Conservation (phyloP, 1,284 basidiomycete species). For the Leucoagaricus sp. region DNA sequence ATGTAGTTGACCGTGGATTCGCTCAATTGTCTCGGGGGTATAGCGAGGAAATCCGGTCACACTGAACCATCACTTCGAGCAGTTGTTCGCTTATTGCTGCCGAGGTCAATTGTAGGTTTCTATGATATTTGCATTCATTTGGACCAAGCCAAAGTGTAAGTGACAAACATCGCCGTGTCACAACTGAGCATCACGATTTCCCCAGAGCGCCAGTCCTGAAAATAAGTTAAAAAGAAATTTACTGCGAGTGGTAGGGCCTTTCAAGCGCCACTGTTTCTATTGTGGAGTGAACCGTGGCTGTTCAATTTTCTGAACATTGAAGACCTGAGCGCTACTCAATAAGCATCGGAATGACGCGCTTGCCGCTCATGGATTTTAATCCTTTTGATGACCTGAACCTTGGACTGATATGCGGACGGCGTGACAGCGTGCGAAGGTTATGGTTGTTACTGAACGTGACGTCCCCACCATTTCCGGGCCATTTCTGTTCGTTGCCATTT, state of each 20-base stretch:
- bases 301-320: background rate
- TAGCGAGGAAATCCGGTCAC: background rate
- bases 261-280: constrained; percentile 2
- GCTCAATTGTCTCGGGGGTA: constrained; percentile 4
- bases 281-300: constrained; percentile 2
- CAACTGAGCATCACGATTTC: background rate
- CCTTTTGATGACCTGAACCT: background rate
- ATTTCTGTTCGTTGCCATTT: constrained; percentile 14
- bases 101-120: background rate
- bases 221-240: background rate
- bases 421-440: background rate
- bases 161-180: constrained; percentile 13
- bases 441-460: constrained; percentile 1
- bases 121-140: constrained; percentile 1
- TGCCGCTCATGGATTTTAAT: background rate
- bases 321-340: background rate
- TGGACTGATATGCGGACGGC: background rate
- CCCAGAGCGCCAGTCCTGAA: constrained; percentile 2
- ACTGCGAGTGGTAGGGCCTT: no score
- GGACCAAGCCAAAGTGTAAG: background rate
- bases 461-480: background rate
- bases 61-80: background rate
- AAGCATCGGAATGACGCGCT: background rate
- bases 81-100: constrained; percentile 3
- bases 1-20: background rate